phyloP scores from a whole-genome alignment of 2,329 filamentous ascomycete genomes.

The Xylariaceae sp. region DNA sequence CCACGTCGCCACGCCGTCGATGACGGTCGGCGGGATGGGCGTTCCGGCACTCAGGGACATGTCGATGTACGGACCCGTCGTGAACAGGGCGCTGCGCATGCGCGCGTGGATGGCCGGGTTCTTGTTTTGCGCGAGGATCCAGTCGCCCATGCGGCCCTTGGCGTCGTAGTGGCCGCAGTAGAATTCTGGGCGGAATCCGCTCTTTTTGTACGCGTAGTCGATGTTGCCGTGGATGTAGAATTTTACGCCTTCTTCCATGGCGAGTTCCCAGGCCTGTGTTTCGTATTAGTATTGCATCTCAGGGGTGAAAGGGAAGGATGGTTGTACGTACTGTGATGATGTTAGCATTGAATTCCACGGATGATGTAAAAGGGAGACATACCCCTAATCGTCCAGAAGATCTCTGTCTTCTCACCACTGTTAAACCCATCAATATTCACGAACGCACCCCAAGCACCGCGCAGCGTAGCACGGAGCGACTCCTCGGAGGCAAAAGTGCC shows the following conservation, averaged over 20 bases:
- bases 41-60: conserved; percentile 37
- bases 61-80: conserved; percentile 50
- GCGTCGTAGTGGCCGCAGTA: conserved; percentile 45
- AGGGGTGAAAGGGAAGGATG: too few relatives aligned
- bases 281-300: too few relatives aligned
- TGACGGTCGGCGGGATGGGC: conserved; percentile 37
- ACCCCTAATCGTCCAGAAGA: conserved; percentile 42
- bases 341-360: conserved; percentile 2
- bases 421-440: conserved; percentile 53
- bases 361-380: background rate
- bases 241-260: conserved; percentile 39
- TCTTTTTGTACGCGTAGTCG: conserved; percentile 45
- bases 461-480: conserved; percentile 40
- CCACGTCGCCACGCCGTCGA: conserved; percentile 29
- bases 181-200: conserved; percentile 41
- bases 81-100: conserved; percentile 54
- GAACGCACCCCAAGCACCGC: conserved; percentile 44
- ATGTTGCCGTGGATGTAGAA: conserved; percentile 46
- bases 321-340: conserved; percentile 1
- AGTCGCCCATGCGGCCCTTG: conserved; percentile 42
- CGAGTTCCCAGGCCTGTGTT: conserved; percentile 33
- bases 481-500: conserved; percentile 45
- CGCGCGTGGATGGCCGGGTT: conserved; percentile 24
- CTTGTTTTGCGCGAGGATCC: conserved; percentile 40
- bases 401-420: conserved; percentile 47